phyloP scores from a whole-genome alignment of 1,284 basidiomycete genomes.

The Puccinia novopanici region DNA sequence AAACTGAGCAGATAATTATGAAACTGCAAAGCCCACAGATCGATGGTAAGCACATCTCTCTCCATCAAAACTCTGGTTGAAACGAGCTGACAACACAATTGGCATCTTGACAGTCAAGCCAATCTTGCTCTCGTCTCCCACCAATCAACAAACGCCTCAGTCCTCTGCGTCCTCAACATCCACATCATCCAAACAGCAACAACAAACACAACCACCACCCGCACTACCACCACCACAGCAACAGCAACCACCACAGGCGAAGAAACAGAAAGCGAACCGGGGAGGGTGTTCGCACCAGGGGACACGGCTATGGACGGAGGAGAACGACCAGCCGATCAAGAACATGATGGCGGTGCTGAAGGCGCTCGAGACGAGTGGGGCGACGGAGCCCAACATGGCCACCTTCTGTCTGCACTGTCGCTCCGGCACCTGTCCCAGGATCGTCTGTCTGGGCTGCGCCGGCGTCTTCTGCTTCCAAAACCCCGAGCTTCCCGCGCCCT shows the following conservation, averaged over 20 bases:
- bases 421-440: not conserved
- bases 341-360: slow-evolving; percentile 16
- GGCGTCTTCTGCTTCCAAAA: slow-evolving; percentile 13
- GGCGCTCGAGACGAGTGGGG: not conserved
- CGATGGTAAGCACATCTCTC: slow-evolving; percentile 1
- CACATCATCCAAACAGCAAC: not conserved
- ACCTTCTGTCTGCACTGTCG: slow-evolving; percentile 35
- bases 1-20: no score
- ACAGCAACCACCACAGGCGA: not conserved
- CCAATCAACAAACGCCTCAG: not conserved
- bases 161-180: no score
- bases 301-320: slow-evolving; percentile 20
- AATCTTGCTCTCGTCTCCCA: not conserved
- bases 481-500: not conserved
- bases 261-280: not conserved
- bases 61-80: not conserved
- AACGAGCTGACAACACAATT: not conserved
- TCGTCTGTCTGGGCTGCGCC: slow-evolving; percentile 41
- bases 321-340: not conserved
- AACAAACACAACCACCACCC: not conserved
- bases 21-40: no score
- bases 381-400: not conserved
- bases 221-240: not conserved
- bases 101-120: not conserved
- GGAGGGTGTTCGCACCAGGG: slow-evolving; percentile 35